Percentiles rank a stretch among this genome's conserved stretches.
Evolutionary conservation across 495 filamentous ascomycete species (phyloP).

Genomic region (Pyronema domesticum): DNA sequence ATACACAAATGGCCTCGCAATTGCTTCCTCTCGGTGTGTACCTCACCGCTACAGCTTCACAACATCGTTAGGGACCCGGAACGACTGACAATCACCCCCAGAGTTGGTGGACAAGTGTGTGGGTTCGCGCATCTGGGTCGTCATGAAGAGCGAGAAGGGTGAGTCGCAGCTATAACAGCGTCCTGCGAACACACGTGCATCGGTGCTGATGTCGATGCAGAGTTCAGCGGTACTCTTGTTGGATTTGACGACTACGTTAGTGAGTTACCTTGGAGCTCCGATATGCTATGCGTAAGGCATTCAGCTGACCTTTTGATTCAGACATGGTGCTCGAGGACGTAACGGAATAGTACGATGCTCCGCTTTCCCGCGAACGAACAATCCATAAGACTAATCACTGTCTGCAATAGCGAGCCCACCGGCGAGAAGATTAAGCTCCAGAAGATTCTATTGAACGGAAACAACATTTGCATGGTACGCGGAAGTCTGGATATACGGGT

Average conservation of each 20-base stretch:
- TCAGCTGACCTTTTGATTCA: conserved; percentile 25
- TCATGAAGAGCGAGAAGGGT: conserved; percentile 99
- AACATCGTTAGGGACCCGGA: conserved; percentile 6
- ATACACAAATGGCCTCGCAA: conserved; percentile 52
- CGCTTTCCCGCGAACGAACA: neutral
- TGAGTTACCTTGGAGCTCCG: conserved; percentile 36
- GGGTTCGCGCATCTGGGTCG: conserved; percentile 91
- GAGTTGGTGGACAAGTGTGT: conserved; percentile 98
- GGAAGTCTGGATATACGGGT: neutral
- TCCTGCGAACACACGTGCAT: neutral
- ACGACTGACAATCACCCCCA: conserved; percentile 24
- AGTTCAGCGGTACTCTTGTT: conserved; percentile 82
- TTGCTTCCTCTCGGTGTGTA: conserved; percentile 54
- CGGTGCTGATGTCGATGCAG: conserved; percentile 30
- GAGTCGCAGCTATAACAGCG: conserved; percentile 5
- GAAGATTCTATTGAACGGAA: conserved; percentile 93
- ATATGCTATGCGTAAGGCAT: neutral
- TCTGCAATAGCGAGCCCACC: conserved; percentile 56
- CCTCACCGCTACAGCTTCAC: neutral
- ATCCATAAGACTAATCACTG: conserved; percentile 1
- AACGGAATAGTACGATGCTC: conserved; percentile 67
- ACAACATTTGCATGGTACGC: conserved; percentile 95
- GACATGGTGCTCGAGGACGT: conserved; percentile 98
- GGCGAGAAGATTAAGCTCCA: conserved; percentile 71
- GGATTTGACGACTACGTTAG: conserved; percentile 99